Conservation (phyloP, 176 grass and related monocot species). For the Rhynchospora pubera region DNA sequence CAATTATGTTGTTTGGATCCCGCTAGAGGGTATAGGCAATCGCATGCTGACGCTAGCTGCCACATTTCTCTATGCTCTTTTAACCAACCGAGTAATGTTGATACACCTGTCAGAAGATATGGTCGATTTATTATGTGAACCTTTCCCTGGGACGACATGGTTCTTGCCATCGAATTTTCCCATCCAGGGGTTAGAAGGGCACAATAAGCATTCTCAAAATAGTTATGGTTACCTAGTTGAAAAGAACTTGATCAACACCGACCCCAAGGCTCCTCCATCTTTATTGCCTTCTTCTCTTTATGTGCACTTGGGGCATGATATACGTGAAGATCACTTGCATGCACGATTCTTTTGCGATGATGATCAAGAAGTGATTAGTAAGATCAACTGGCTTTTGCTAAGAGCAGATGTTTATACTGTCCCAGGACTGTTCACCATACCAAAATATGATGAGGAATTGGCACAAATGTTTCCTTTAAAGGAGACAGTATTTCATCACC, state of each 20-base stretch:
- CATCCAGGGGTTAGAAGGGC: too few relatives aligned
- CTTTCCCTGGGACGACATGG: neutral
- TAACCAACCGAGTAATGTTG: conserved; percentile 2
- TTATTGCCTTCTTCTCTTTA: conserved; percentile 43
- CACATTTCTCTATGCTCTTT: conserved; percentile 9
- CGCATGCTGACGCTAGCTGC: neutral
- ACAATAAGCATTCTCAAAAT: too few relatives aligned
- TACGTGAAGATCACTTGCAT: neutral
- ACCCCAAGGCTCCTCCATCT: neutral
- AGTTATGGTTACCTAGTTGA: too few relatives aligned
- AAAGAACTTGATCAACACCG: neutral
- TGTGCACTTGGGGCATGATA: conserved; percentile 32
- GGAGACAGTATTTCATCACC: conserved; percentile 42
- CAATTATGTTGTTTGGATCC: conserved; percentile 2
- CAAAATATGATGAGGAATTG: conserved; percentile 31
- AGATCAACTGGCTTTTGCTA: conserved; percentile 52
- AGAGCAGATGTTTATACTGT: conserved; percentile 41
- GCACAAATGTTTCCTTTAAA: conserved; percentile 37
- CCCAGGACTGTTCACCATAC: conserved; percentile 37
- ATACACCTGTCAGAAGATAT: neutral
- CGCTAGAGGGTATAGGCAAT: neutral
- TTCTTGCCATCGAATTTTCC: neutral
- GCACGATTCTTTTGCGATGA: conserved; percentile 46
- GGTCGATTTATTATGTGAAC: neutral
- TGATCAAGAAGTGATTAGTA: conserved; percentile 33